Evolutionary conservation across 2,329 filamentous ascomycete species (phyloP).

Genomic region (Cadophora malorum): DNA sequence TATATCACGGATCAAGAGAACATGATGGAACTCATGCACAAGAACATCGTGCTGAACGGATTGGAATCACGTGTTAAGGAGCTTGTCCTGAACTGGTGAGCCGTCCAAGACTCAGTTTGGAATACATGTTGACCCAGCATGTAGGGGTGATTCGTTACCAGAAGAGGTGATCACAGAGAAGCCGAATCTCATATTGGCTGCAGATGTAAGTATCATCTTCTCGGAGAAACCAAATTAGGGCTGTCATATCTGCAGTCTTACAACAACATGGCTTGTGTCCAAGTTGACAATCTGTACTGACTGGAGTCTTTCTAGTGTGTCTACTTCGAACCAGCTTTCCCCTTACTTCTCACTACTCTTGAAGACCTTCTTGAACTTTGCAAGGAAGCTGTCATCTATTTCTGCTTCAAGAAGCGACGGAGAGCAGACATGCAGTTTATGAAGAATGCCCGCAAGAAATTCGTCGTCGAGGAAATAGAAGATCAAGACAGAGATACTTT

Average conservation of each 20-base stretch:
- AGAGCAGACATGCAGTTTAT: constrained; percentile 80
- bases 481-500: constrained; percentile 67
- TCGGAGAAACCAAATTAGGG: not conserved
- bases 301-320: constrained; percentile 64
- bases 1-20: constrained; percentile 86
- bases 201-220: constrained; percentile 57
- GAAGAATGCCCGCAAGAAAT: constrained; percentile 71
- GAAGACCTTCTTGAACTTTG: constrained; percentile 76
- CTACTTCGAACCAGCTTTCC: constrained; percentile 96
- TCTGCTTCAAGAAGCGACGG: constrained; percentile 94
- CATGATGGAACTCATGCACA: constrained; percentile 85
- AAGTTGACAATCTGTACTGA: not conserved
- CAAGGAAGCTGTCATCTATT: constrained; percentile 69
- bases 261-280: not conserved
- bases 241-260: not conserved
- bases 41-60: constrained; percentile 84
- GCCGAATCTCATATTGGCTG: constrained; percentile 87
- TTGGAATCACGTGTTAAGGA: constrained; percentile 69
- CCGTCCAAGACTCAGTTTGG: constrained; percentile 35
- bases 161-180: constrained; percentile 58
- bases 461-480: constrained; percentile 65
- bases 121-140: constrained; percentile 19
- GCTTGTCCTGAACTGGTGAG: constrained; percentile 81
- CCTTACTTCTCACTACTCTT: constrained; percentile 81
- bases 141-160: constrained; percentile 66